Evolutionary conservation across 305 asterid species (phyloP), one percentile per base, ranked within the genome.

Genomic region (Solanum hybrid): DNA sequence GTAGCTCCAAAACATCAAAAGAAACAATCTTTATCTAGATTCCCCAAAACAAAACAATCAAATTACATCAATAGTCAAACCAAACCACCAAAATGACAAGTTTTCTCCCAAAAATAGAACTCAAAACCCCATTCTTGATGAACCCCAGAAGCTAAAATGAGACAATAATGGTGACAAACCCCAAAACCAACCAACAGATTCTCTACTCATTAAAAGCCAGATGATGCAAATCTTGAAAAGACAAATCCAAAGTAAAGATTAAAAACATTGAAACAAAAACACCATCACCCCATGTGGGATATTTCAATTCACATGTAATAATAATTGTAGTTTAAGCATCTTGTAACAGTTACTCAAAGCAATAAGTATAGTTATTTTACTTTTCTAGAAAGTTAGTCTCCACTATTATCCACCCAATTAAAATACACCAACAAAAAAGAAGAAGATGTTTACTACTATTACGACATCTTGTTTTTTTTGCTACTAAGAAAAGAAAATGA

Each of bases 381-480:
- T 56, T 84, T 85, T 85, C 87, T 85, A 85, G 87, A 56, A 85
- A 29, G 87, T 85, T 36, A 27, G 34, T 38, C 32, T 40, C 77
- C 86, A 64, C 89, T 71, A 87, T 32, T 26, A 87, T 87, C 85
- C 40, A 31, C 34, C 66, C 85, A 40, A 45, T 40, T 31, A 35
- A 81, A 92, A 88, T 90, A 60, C 40, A 86, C 40, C 31, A 84
- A 84, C 40, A 8, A 7, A 51, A 19, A 45, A 84, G 2, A 10
- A 1, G 6, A 17, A 22, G 29, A 19, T 56, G 0, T 31, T 45
- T 17, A 82, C 40, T 19, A 51, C 13, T 56, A 32, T 86, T 86
- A 78, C 37, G 88, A 72, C 91, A 90, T 91, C 79, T 87, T 88
- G 34, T 87, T 91, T 89, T 91, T 90, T 91, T 92, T 89, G 91